A percentile compares a stretch with the other conserved stretches of the same genome.
Evolutionary conservation across 345 rosid species (phyloP).

Genomic region (Combretum micranthum): DNA sequence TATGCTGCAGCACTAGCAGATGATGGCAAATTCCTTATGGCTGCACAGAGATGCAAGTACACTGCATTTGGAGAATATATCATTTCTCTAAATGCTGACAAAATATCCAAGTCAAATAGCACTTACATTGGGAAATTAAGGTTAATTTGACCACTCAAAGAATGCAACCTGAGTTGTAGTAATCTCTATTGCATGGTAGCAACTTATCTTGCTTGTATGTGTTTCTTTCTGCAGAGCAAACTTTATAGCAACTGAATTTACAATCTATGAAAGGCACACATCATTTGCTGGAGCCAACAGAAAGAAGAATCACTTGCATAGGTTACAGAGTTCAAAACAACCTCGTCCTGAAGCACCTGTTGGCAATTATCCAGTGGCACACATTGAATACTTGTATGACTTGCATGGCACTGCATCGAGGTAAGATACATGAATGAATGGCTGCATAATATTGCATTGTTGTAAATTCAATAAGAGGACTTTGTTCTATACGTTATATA

Average conservation of each 20-base stretch:
- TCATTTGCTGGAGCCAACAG: slow-evolving; percentile 53
- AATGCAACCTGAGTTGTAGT: too few relatives aligned
- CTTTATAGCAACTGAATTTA: slow-evolving; percentile 92
- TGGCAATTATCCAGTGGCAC: slow-evolving; percentile 72
- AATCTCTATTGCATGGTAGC: too few relatives aligned
- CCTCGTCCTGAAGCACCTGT: slow-evolving; percentile 64
- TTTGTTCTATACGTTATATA: too few relatives aligned
- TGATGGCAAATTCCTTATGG: slow-evolving; percentile 93
- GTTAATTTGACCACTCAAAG: slow-evolving; percentile 14
- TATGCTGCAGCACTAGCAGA: slow-evolving; percentile 55
- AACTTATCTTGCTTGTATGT: background rate
- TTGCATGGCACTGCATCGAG: slow-evolving; percentile 83
- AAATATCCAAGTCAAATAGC: slow-evolving; percentile 66
- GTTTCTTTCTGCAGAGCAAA: slow-evolving; percentile 53
- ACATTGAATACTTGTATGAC: slow-evolving; percentile 52
- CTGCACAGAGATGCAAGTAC: slow-evolving; percentile 71
- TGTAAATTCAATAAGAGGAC: too few relatives aligned
- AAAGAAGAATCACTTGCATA: slow-evolving; percentile 53
- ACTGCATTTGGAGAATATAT: slow-evolving; percentile 86
- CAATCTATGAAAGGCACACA: slow-evolving; percentile 73
- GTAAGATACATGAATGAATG: slow-evolving; percentile 24
- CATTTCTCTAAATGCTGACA: slow-evolving; percentile 60
- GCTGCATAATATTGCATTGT: too few relatives aligned
- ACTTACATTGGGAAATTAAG: slow-evolving; percentile 83
- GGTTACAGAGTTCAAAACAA: slow-evolving; percentile 59